Evolutionary conservation across 2,329 filamentous ascomycete genomes (phyloP).

Genomic region (Boeremia lycopersici): DNA sequence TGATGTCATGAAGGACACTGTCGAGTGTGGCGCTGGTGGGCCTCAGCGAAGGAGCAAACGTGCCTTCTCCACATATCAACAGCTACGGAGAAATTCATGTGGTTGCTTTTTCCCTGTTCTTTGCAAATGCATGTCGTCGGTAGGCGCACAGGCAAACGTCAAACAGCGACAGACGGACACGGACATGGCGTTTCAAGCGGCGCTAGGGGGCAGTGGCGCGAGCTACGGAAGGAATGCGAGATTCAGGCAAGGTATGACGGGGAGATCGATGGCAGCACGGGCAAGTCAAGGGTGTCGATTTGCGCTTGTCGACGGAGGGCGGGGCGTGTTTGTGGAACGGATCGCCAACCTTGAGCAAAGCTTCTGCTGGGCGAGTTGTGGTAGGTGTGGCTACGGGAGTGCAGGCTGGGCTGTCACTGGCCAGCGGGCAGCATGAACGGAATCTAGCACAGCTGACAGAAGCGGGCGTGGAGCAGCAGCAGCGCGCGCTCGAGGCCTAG

Average conservation of each 20-base stretch:
- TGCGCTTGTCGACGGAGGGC: conserved; percentile 37
- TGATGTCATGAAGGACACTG: not conserved
- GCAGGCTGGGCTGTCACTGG: conserved; percentile 22
- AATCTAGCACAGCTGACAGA: conserved; percentile 18
- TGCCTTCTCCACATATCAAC: not conserved
- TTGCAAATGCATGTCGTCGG: conserved; percentile 5
- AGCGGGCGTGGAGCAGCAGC: no score
- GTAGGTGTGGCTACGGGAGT: not conserved
- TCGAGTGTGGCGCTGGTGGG: not conserved
- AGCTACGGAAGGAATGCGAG: conserved; percentile 46
- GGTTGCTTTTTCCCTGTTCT: conserved; percentile 1
- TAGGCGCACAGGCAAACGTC: conserved; percentile 13
- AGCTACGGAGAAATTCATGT: conserved; percentile 2
- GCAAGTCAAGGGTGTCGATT: conserved; percentile 29
- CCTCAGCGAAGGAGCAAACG: not conserved
- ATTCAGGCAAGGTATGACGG: conserved; percentile 41
- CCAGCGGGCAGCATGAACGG: conserved; percentile 28
- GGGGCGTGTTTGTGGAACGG: conserved; percentile 45
- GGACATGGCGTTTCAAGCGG: conserved; percentile 43
- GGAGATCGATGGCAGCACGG: conserved; percentile 45
- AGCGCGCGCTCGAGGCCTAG: conserved; percentile 13
- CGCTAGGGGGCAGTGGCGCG: conserved; percentile 38
- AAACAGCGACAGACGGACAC: conserved; percentile 22
- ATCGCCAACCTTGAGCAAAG: conserved; percentile 32
- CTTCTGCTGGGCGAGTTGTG: conserved; percentile 7